Percentiles rank a stretch among this genome's conserved stretches.
phyloP scores from a whole-genome alignment of 306 rosid genomes.

The Adenanthera pavonina region DNA sequence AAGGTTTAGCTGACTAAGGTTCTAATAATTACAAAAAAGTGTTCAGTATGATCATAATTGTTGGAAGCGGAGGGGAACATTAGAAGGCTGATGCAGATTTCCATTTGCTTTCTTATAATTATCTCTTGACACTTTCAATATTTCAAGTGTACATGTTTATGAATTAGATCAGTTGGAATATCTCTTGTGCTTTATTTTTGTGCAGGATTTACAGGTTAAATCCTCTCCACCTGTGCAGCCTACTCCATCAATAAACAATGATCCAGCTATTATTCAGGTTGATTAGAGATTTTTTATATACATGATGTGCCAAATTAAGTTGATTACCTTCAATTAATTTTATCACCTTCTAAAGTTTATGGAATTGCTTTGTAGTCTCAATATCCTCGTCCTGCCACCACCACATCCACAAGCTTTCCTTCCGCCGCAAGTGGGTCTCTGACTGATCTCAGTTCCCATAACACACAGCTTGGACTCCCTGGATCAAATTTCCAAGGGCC shows the following conservation, averaged over 20 bases:
- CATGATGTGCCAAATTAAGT: conserved; percentile 20
- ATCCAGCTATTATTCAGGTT: conserved; percentile 93
- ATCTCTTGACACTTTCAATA: not conserved
- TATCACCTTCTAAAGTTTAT: conserved; percentile 33
- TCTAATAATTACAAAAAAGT: conserved; percentile 25
- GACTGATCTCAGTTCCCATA: conserved; percentile 71
- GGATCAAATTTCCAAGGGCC: conserved; percentile 78
- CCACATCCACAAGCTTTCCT: conserved; percentile 67
- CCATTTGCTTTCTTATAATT: conserved; percentile 15
- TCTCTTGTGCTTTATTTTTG: conserved; percentile 24
- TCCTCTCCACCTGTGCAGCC: conserved; percentile 83
- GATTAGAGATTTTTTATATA: not conserved
- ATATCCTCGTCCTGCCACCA: conserved; percentile 60
- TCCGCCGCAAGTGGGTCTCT: conserved; percentile 68
- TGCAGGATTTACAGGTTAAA: conserved; percentile 93
- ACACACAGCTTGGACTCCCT: conserved; percentile 67
- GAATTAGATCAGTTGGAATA: conserved; percentile 28
- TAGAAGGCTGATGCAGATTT: conserved; percentile 23
- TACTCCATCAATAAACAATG: conserved; percentile 66
- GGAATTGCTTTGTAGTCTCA: conserved; percentile 76
- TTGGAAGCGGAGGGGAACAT: conserved; percentile 25
- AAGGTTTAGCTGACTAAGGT: not conserved
- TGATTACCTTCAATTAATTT: conserved; percentile 15
- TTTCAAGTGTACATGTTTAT: not conserved
- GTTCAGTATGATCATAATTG: conserved; percentile 22